phyloP scores from a whole-genome alignment of 1,139 yeast genomes.

The Sugiyamaella novakii region DNA sequence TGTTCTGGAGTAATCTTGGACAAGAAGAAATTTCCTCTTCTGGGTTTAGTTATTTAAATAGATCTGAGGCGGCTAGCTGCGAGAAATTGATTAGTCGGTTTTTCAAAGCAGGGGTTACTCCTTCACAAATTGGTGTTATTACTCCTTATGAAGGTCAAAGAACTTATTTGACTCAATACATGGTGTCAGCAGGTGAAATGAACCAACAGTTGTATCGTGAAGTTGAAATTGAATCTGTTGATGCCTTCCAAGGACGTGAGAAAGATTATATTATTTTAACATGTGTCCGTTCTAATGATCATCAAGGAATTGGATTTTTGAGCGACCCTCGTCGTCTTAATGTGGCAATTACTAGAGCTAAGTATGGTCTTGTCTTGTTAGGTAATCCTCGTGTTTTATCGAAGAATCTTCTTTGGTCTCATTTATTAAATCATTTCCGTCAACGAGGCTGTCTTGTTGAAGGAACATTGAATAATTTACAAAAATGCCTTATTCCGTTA shows the following conservation, averaged over 20 bases:
- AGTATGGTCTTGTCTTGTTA: slow-evolving; percentile 75
- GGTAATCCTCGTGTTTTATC: slow-evolving; percentile 85
- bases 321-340: slow-evolving; percentile 88
- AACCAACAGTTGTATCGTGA: slow-evolving; percentile 63
- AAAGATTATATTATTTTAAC: slow-evolving; percentile 86
- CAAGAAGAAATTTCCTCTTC: slow-evolving; percentile 82
- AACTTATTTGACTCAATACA: slow-evolving; percentile 75
- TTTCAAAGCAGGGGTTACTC: slow-evolving; percentile 76
- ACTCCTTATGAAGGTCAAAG: slow-evolving; percentile 97
- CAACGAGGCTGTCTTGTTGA: slow-evolving; percentile 88
- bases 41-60: slow-evolving; percentile 83
- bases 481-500: slow-evolving; percentile 62
- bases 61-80: slow-evolving; percentile 90
- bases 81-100: slow-evolving; percentile 75
- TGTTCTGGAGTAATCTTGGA: slow-evolving; percentile 93
- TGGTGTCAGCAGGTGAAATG: slow-evolving; percentile 72
- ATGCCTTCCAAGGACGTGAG: slow-evolving; percentile 96
- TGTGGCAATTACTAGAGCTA: slow-evolving; percentile 91
- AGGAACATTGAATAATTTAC: slow-evolving; percentile 84
- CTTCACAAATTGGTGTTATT: slow-evolving; percentile 85
- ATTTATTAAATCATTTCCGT: slow-evolving; percentile 72
- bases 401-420: slow-evolving; percentile 76
- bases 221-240: slow-evolving; percentile 90
- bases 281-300: slow-evolving; percentile 89
- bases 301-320: slow-evolving; percentile 80